phyloP scores from a whole-genome alignment of 495 filamentous ascomycete genomes.

The Achaetomiella virescens region DNA sequence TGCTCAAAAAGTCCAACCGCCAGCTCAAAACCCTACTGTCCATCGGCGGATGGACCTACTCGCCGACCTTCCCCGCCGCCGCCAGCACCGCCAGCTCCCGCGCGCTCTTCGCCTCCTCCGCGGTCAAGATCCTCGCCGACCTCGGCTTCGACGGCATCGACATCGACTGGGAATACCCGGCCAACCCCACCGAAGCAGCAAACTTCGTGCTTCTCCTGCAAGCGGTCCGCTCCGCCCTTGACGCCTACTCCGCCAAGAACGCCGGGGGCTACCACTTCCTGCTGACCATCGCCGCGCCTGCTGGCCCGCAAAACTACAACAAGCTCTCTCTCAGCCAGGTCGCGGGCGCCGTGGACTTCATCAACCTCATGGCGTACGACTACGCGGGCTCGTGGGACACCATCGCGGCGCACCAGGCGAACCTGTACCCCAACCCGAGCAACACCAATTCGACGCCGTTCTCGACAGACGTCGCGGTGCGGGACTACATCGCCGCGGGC shows the following conservation, averaged over 20 bases:
- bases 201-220: constrained; percentile 69
- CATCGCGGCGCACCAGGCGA: constrained; percentile 66
- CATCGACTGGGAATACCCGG: constrained; percentile 52
- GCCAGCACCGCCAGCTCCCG: constrained; percentile 51
- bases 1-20: constrained; percentile 77
- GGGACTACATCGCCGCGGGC: constrained; percentile 58
- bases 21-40: constrained; percentile 81
- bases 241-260: constrained; percentile 51
- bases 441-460: constrained; percentile 58
- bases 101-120: constrained; percentile 57
- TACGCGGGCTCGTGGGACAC: constrained; percentile 64
- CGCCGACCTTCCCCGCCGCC: constrained; percentile 65
- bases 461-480: constrained; percentile 59
- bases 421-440: constrained; percentile 52
- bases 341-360: constrained; percentile 68
- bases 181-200: constrained; percentile 52
- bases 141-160: constrained; percentile 46
- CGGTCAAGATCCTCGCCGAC: constrained; percentile 61
- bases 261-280: constrained; percentile 55
- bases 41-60: constrained; percentile 90
- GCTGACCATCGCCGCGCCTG: constrained; percentile 64
- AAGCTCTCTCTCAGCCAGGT: constrained; percentile 61
- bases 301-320: constrained; percentile 58
- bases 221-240: constrained; percentile 57
- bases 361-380: constrained; percentile 82